Conservation (phyloP, 371 early-diverging fungal species). For the Apophysomyces variabilis region DNA sequence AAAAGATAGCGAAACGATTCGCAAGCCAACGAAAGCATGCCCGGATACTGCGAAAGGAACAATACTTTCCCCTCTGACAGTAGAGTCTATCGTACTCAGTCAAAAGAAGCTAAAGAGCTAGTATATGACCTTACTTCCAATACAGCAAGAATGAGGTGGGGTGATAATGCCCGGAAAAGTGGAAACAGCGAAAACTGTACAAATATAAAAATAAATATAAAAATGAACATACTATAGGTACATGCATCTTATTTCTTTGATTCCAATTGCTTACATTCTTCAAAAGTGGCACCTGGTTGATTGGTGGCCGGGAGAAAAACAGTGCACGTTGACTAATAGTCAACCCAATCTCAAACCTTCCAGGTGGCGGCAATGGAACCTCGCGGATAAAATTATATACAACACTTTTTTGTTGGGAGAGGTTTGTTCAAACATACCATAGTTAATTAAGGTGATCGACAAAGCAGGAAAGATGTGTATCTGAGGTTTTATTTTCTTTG, state of each 20-base stretch:
- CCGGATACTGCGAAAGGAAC: conserved; percentile 69
- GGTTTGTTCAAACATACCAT: no score
- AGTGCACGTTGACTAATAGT: conserved; percentile 65
- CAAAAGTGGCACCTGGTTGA: conserved; percentile 76
- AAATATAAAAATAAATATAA: background rate
- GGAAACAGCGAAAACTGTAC: conserved; percentile 81
- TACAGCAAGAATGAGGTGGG: conserved; percentile 71
- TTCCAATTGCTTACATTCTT: conserved; percentile 66
- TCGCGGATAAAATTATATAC: conserved; percentile 76
- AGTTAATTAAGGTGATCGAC: no score
- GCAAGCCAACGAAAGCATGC: conserved; percentile 76
- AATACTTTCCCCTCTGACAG: conserved; percentile 78
- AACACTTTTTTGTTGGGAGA: conserved; percentile 29
- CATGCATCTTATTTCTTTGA: background rate
- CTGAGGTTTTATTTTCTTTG: conserved; percentile 1
- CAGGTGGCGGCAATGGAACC: conserved; percentile 82
- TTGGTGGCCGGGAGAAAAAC: conserved; percentile 76
- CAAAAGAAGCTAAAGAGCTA: background rate
- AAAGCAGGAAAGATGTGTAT: background rate
- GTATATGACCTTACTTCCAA: conserved; percentile 51
- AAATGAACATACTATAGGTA: background rate
- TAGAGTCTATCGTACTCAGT: conserved; percentile 47
- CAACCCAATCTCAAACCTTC: conserved; percentile 76
- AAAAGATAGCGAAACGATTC: conserved; percentile 73
- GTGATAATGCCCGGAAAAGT: conserved; percentile 73